Evolutionary conservation across 2,329 filamentous ascomycete genomes (phyloP), one percentile per base, ranked within the genome.

Genomic region (Cytospora mali): DNA sequence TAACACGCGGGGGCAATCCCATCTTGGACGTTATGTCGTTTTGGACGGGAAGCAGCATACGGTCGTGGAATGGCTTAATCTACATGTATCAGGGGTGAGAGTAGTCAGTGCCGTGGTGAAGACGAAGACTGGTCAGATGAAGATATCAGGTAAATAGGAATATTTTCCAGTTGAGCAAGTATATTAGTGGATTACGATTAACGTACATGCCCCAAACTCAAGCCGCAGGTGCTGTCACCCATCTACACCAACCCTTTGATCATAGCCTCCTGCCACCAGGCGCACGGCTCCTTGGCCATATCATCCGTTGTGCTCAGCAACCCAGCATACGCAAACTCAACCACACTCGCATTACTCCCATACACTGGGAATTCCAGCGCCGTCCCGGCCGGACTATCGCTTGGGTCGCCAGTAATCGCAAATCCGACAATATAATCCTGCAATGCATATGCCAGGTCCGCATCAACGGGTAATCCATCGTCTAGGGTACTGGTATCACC

Each of bases 341-440:
- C 54, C 7, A 72, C 64, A 14, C 53, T 56, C 9, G 61, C 64
- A 2, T 64, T 61, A 1, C 46, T 18, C 16, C 72, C 71, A 50
- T 72, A 74, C 27, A 52, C 28, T 3, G 70, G 70, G 54, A 71
- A 73, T 5, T 33, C 49, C 2, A 62, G 58, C 18, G 63, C 50
- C 27, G 62, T 59, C 10, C 31, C 62, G 3, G 49, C 35, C 29
- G 54, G 39, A 13, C 46, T 58, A 11, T 49, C 49, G n/a, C 71
- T 73, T 9, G 77, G 76, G 53, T 70, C 64, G 0, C 75, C 75
- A 1, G 62, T 70, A 53, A 64, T 61, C 3, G 69, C 72, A 55
- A 77, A 79, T 35, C 68, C 68, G 1, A 72, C 70, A 27, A 78
- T 70, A 64, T 76, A 77, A 29, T 71, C 68, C 61, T 79, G 77